phyloP scores from a whole-genome alignment of 208 protist species.

The Trypanosoma platydactyli region DNA sequence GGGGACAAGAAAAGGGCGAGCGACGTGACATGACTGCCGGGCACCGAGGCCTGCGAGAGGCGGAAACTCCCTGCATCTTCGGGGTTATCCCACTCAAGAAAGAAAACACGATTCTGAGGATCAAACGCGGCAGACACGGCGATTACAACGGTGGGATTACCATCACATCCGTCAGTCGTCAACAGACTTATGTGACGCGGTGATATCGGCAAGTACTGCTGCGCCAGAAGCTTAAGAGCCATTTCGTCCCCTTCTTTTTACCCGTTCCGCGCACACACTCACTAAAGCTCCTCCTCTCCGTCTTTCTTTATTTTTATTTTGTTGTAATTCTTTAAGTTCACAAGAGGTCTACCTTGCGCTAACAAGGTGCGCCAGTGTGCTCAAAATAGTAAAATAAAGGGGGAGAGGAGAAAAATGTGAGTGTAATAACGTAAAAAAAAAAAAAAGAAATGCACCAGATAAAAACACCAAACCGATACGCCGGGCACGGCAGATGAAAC shows the following conservation, averaged over 20 bases:
- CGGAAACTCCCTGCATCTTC: conserved; percentile 20
- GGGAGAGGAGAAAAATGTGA: conserved; percentile 5
- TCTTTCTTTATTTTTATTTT: conserved; percentile 11
- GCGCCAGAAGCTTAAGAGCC: conserved; percentile 23
- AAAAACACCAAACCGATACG: not conserved
- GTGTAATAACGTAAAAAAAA: conserved; percentile 5
- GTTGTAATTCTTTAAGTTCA: not conserved
- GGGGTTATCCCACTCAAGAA: conserved; percentile 31
- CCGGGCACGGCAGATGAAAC: not conserved
- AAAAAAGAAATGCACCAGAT: conserved; percentile 5
- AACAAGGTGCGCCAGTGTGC: not conserved
- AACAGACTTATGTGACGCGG: conserved; percentile 26
- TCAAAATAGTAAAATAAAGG: no score
- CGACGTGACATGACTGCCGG: conserved; percentile 26
- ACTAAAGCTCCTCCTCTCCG: not conserved
- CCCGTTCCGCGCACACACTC: not conserved
- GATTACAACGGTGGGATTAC: conserved; percentile 22
- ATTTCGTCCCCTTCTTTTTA: not conserved
- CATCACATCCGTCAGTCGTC: conserved; percentile 15
- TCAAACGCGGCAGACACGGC: conserved; percentile 26
- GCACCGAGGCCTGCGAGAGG: conserved; percentile 19
- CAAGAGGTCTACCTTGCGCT: not conserved
- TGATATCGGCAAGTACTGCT: conserved; percentile 34
- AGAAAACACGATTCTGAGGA: conserved; percentile 22
- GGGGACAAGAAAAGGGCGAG: conserved; percentile 27